phyloP scores from a whole-genome alignment of 202 grass and related monocot species.

The Saccharum hybrid region DNA sequence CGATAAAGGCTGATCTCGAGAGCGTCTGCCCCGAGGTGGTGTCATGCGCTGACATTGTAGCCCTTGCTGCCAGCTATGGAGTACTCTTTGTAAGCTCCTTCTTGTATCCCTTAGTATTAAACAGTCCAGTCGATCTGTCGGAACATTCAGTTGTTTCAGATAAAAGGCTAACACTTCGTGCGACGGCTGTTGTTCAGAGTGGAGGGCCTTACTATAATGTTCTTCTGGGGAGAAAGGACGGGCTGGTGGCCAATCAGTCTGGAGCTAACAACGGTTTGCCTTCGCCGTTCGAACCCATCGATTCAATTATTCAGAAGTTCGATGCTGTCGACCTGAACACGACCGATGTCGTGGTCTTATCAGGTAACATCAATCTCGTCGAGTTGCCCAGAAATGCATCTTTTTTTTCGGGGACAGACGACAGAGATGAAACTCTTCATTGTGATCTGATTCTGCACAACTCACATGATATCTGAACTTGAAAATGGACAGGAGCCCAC shows the following conservation, averaged over 20 bases:
- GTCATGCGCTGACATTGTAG: constrained; percentile 81
- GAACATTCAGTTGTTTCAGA: background rate
- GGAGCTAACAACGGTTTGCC: constrained; percentile 58
- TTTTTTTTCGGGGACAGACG: background rate
- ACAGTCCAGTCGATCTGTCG: background rate
- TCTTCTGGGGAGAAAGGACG: constrained; percentile 63
- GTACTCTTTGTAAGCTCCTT: constrained; percentile 60
- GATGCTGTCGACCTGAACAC: constrained; percentile 40
- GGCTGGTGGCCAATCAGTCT: constrained; percentile 49
- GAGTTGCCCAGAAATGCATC: too few relatives aligned
- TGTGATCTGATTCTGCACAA: background rate
- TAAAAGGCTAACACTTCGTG: background rate
- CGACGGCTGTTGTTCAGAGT: constrained; percentile 31
- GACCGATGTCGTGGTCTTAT: constrained; percentile 62
- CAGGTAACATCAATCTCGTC: constrained; percentile 34
- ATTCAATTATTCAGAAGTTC: constrained; percentile 48
- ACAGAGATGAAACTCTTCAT: background rate
- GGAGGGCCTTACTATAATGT: constrained; percentile 58
- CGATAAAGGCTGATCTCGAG: constrained; percentile 73
- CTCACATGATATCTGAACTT: background rate
- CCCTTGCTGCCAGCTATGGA: constrained; percentile 74
- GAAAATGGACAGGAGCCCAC: constrained; percentile 49
- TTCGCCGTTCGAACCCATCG: constrained; percentile 43
- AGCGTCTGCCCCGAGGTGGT: constrained; percentile 64
- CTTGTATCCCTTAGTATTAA: background rate